Percentiles rank a stretch among this genome's conserved stretches.
These are phyloP conservation scores for Friedmanniomyces endolithicus DNA, from an alignment of 495 filamentous ascomycete species.

Conservation along the genomic window DNA sequence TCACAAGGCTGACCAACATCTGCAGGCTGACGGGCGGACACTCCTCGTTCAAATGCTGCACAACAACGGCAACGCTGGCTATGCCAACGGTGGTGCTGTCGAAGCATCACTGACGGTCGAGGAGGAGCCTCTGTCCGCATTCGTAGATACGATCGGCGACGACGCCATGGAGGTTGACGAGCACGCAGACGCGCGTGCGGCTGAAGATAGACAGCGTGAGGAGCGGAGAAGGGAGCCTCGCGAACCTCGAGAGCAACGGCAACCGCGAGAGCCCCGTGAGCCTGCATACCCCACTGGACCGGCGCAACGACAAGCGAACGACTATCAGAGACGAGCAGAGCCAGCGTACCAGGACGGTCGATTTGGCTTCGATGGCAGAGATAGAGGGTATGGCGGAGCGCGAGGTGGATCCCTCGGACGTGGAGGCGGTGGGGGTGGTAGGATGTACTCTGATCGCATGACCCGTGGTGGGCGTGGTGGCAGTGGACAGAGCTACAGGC, in stretches of 20 bases:
- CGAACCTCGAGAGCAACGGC: neutral
- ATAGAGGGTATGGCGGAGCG: neutral
- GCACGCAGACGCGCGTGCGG: constrained; percentile 5
- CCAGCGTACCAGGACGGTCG: constrained; percentile 2
- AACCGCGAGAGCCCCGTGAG: neutral
- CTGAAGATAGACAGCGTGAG: constrained; percentile 15
- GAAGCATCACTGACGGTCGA: neutral
- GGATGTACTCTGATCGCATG: constrained; percentile 14
- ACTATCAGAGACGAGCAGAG: constrained; percentile 4
- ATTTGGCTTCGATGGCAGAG: constrained; percentile 10
- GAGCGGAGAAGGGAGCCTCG: constrained; percentile 10
- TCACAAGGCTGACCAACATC: neutral
- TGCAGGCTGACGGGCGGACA: constrained; percentile 71
- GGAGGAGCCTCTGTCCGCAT: neutral
- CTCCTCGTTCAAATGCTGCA: constrained; percentile 49
- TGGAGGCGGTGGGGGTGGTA: neutral
- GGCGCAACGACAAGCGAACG: neutral
- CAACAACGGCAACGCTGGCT: neutral
- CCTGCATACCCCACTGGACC: neutral
- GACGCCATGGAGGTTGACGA: constrained; percentile 30
- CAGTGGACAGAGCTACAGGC: constrained; percentile 6
- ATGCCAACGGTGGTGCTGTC: neutral
- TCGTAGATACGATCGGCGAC: constrained; percentile 10
- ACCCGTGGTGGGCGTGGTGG: neutral
- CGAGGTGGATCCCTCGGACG: neutral